Evolutionary conservation across 2,329 filamentous ascomycete genomes (phyloP).

Genomic region (Chrysoporthe cubensis): DNA sequence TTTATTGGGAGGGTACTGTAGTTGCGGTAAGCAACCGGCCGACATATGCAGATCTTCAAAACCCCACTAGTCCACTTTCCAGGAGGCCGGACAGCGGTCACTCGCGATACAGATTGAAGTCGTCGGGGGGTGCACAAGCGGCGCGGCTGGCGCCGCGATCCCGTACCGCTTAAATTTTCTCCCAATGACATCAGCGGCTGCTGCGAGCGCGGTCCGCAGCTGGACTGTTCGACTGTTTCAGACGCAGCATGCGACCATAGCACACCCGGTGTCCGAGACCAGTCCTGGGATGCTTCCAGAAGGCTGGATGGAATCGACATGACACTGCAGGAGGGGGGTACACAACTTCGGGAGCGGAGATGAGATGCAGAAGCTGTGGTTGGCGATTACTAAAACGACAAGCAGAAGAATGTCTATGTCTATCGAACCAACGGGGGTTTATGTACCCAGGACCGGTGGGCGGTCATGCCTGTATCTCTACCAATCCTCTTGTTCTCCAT

Average conservation of each 20-base stretch:
- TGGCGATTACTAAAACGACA: constrained; percentile 21
- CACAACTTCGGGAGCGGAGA: background rate
- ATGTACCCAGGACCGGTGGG: constrained; percentile 19
- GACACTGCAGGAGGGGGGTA: background rate
- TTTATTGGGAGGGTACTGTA: background rate
- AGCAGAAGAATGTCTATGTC: constrained; percentile 26
- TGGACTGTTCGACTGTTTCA: background rate
- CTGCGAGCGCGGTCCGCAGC: background rate
- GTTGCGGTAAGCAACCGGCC: background rate
- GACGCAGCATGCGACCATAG: background rate
- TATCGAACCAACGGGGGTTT: constrained; percentile 21
- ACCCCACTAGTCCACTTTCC: background rate
- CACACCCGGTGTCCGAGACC: background rate
- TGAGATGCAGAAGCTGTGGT: constrained; percentile 8
- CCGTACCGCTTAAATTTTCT: background rate
- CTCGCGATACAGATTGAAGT: background rate
- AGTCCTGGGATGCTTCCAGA: background rate
- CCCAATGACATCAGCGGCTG: constrained; percentile 7
- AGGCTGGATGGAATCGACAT: background rate
- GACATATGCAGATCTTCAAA: background rate
- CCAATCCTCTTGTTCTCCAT: constrained; percentile 9
- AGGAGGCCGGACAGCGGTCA: background rate
- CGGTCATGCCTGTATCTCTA: constrained; percentile 20
- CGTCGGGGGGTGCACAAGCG: background rate
- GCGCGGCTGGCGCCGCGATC: background rate